These are phyloP conservation scores for Solanum medicagineum DNA, from an alignment of 257 asterid genomes.

Conservation along the genomic window DNA sequence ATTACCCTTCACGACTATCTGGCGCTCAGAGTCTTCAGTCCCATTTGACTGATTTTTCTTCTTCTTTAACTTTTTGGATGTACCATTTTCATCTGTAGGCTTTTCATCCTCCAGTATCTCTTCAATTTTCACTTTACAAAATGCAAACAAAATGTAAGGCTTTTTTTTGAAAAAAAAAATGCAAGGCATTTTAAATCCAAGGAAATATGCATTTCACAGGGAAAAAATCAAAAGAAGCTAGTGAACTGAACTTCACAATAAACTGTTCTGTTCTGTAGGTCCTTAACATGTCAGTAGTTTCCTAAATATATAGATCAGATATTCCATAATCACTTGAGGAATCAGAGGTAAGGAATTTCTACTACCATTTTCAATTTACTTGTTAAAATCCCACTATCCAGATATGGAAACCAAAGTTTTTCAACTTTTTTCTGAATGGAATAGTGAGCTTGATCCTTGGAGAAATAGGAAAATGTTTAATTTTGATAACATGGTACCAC, in stretches of 20 bases:
- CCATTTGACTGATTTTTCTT: constrained; percentile 27
- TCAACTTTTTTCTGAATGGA: not conserved
- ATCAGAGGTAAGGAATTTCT: not conserved
- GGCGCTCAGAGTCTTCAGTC: constrained; percentile 23
- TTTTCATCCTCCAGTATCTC: constrained; percentile 76
- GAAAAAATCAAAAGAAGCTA: not conserved
- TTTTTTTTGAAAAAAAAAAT: not conserved
- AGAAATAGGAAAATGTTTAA: not conserved
- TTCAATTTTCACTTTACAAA: constrained; percentile 59
- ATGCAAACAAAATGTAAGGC: not conserved
- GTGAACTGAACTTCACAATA: not conserved
- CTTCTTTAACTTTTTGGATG: constrained; percentile 37
- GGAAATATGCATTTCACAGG: not conserved
- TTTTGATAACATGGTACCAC: not conserved
- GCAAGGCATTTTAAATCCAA: not conserved
- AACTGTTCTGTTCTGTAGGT: not conserved
- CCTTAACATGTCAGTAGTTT: not conserved
- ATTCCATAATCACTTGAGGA: not conserved
- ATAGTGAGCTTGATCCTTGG: not conserved
- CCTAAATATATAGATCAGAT: not conserved
- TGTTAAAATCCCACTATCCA: not conserved
- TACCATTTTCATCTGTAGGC: constrained; percentile 24
- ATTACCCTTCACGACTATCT: constrained; percentile 36
- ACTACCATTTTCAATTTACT: not conserved
- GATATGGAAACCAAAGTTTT: not conserved